Percentiles rank a stretch among this genome's conserved stretches.
phyloP scores from a whole-genome alignment of 441 rosid species.

The Populus trichocarpa region DNA sequence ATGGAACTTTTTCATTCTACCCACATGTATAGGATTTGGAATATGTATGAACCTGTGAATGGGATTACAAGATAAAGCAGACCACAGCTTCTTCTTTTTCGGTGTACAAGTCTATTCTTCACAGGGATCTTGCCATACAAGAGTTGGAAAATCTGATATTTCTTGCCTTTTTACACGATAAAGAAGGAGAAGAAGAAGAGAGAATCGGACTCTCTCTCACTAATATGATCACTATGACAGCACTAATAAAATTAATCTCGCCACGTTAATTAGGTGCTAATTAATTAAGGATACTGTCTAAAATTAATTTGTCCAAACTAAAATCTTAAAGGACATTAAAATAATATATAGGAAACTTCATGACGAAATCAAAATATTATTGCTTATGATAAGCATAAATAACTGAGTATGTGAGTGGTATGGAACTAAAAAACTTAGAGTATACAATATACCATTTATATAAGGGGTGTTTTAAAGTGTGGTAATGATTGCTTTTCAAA shows the following conservation, averaged over 20 bases:
- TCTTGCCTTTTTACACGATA: neutral
- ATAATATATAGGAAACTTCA: neutral
- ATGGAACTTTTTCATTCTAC: conserved; percentile 42
- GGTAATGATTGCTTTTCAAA: too few relatives aligned
- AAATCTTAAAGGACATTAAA: neutral
- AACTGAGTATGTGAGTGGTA: neutral
- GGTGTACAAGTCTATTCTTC: conserved; percentile 24
- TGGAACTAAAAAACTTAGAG: neutral
- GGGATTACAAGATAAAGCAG: neutral
- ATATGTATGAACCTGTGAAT: neutral
- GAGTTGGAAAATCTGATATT: neutral
- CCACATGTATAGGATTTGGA: conserved; percentile 38
- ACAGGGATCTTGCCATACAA: conserved; percentile 40
- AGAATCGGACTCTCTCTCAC: neutral
- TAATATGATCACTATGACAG: too few relatives aligned
- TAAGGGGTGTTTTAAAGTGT: too few relatives aligned
- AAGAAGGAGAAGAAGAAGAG: neutral
- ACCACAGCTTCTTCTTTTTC: neutral
- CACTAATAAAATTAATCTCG: neutral
- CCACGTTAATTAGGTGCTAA: neutral
- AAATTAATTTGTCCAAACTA: neutral
- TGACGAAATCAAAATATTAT: neutral
- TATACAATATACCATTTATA: too few relatives aligned
- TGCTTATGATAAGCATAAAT: neutral
- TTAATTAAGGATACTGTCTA: neutral